Percentiles rank a stretch among this genome's conserved stretches.
These are phyloP conservation scores for Thelephora aurantiotincta DNA, from an alignment of 768 basidiomycete genomes.

Conservation along the genomic window DNA sequence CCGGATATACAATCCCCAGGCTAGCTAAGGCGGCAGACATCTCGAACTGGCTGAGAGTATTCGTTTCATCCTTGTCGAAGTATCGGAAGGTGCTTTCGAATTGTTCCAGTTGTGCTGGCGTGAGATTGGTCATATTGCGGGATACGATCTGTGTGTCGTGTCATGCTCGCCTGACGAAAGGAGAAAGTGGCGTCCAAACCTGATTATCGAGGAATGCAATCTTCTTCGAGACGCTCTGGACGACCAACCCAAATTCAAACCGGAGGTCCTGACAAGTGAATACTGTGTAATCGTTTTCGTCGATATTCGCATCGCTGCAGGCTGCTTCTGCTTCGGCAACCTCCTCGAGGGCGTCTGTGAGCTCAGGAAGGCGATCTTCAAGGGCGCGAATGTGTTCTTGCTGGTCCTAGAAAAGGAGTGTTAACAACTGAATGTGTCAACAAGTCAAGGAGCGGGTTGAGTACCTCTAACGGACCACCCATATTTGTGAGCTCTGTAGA, in stretches of 20 bases:
- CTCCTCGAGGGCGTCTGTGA: slow-evolving; percentile 38
- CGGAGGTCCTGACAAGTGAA: slow-evolving; percentile 81
- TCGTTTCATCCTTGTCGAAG: slow-evolving; percentile 88
- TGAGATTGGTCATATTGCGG: slow-evolving; percentile 84
- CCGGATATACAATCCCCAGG: slow-evolving; percentile 85
- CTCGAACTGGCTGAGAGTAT: slow-evolving; percentile 73
- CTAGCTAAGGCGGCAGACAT: slow-evolving; percentile 92
- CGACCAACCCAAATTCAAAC: slow-evolving; percentile 76
- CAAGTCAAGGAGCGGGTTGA: neutral
- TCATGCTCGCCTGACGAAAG: neutral
- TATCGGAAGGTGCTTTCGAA: slow-evolving; percentile 96
- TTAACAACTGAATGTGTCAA: neutral
- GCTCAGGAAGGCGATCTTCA: slow-evolving; percentile 49
- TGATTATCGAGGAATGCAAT: slow-evolving; percentile 96
- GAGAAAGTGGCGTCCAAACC: slow-evolving; percentile 24
- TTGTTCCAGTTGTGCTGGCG: slow-evolving; percentile 90
- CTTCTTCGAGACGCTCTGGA: slow-evolving; percentile 75
- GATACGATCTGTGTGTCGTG: slow-evolving; percentile 65
- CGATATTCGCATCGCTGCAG: slow-evolving; percentile 79
- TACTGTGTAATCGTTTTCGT: slow-evolving; percentile 93
- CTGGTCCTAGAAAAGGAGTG: slow-evolving; percentile 42
- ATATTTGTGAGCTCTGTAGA: slow-evolving; percentile 63
- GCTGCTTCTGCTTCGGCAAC: slow-evolving; percentile 58
- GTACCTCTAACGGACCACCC: slow-evolving; percentile 64
- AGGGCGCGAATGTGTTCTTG: slow-evolving; percentile 52